These are phyloP conservation scores for Codiaeum variegatum DNA, from an alignment of 441 rosid species.

Conservation along the genomic window DNA sequence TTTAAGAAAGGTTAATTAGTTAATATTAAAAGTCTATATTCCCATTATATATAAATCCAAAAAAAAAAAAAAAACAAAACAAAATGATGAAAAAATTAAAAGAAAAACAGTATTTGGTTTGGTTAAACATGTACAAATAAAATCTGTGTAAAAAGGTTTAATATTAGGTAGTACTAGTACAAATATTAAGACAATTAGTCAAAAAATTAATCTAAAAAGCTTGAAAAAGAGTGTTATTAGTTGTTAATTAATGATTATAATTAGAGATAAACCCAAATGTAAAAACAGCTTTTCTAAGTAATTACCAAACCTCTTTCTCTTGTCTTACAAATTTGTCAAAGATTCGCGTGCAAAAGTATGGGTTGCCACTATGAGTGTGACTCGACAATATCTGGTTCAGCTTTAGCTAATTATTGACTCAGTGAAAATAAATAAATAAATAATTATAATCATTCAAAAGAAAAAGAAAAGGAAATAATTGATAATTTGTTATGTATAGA, in stretches of 20 bases:
- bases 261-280: background rate
- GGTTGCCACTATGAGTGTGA: slow-evolving; percentile 33
- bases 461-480: background rate
- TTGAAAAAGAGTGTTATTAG: slow-evolving; percentile 13
- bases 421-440: background rate
- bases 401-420: slow-evolving; percentile 28
- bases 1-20: background rate
- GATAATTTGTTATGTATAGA: background rate
- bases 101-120: slow-evolving; percentile 15
- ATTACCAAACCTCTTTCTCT: background rate
- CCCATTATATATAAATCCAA: background rate
- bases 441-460: background rate
- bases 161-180: slow-evolving; percentile 12
- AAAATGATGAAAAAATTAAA: slow-evolving; percentile 3
- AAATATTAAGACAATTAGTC: slow-evolving; percentile 24
- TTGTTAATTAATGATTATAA: slow-evolving; percentile 32
- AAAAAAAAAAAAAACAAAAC: background rate
- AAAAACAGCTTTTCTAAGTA: background rate
- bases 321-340: slow-evolving; percentile 24
- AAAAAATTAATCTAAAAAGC: slow-evolving; percentile 18
- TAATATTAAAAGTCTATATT: background rate
- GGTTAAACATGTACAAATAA: slow-evolving; percentile 5
- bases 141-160: background rate
- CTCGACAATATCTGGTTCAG: slow-evolving; percentile 31
- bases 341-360: slow-evolving; percentile 48